phyloP scores from a whole-genome alignment of 345 rosid genomes.

The Acer negundo region DNA sequence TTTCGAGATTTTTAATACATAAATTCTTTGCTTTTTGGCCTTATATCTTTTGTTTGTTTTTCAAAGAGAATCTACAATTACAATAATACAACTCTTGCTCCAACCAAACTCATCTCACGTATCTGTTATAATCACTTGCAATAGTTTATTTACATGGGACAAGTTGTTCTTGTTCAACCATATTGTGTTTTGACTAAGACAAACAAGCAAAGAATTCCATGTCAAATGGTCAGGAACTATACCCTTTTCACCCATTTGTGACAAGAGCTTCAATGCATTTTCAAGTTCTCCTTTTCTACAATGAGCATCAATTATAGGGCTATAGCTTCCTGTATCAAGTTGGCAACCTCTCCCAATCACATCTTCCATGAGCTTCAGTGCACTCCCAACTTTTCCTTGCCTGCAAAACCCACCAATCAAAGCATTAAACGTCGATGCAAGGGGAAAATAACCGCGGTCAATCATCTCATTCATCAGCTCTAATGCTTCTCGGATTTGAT shows the following conservation, averaged over 20 bases:
- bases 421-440: conserved; percentile 54
- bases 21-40: not conserved
- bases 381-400: conserved; percentile 35
- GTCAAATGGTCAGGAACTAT: conserved; percentile 50
- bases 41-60: too few species aligned
- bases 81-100: not conserved
- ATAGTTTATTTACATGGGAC: conserved; percentile 26
- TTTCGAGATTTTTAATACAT: not conserved
- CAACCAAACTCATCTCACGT: not conserved
- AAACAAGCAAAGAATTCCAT: conserved; percentile 57
- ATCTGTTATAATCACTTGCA: conserved; percentile 24
- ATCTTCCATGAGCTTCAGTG: conserved; percentile 63
- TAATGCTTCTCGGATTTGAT: conserved; percentile 42
- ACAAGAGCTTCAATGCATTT: conserved; percentile 43
- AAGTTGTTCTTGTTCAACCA: conserved; percentile 29
- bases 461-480: conserved; percentile 66
- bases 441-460: conserved; percentile 43
- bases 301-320: conserved; percentile 42
- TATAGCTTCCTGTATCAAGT: conserved; percentile 50
- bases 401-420: conserved; percentile 56
- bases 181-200: conserved; percentile 41
- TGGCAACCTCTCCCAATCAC: conserved; percentile 58
- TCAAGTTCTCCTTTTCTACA: conserved; percentile 46
- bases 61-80: not conserved
- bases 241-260: conserved; percentile 60